Conservation (phyloP, 2,329 filamentous ascomycete genomes). For the Huntiella savannae region DNA sequence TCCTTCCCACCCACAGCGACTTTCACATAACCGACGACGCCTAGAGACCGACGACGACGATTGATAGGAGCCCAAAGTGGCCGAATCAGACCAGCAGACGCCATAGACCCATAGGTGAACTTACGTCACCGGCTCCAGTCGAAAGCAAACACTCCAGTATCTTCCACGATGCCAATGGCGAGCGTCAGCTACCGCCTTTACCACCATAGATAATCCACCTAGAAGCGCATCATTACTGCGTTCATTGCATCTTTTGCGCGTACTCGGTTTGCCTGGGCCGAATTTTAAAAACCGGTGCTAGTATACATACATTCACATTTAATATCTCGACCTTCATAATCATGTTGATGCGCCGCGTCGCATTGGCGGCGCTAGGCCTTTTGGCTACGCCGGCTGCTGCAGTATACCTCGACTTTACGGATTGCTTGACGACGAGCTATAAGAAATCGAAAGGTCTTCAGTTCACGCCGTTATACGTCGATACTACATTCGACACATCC, state of each 20-base stretch:
- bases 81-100: no score
- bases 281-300: slow-evolving; percentile 1
- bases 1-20: no score
- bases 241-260: no score
- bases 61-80: no score
- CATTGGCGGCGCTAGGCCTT: slow-evolving; percentile 15
- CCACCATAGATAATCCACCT: no score
- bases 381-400: slow-evolving; percentile 31
- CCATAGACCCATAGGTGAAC: no score
- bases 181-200: slow-evolving; percentile 10
- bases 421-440: slow-evolving; percentile 53
- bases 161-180: slow-evolving; percentile 10
- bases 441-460: slow-evolving; percentile 47
- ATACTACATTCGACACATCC: slow-evolving; percentile 51
- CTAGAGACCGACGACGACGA: no score
- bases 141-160: background rate
- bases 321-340: background rate
- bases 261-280: slow-evolving; percentile 7
- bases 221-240: no score
- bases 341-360: slow-evolving; percentile 15
- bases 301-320: background rate
- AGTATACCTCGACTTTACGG: slow-evolving; percentile 59
- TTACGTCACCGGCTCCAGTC: no score
- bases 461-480: slow-evolving; percentile 57
- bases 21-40: no score